Evolutionary conservation across 176 grass and related monocot species (phyloP).

Genomic region (Musa beccarii): DNA sequence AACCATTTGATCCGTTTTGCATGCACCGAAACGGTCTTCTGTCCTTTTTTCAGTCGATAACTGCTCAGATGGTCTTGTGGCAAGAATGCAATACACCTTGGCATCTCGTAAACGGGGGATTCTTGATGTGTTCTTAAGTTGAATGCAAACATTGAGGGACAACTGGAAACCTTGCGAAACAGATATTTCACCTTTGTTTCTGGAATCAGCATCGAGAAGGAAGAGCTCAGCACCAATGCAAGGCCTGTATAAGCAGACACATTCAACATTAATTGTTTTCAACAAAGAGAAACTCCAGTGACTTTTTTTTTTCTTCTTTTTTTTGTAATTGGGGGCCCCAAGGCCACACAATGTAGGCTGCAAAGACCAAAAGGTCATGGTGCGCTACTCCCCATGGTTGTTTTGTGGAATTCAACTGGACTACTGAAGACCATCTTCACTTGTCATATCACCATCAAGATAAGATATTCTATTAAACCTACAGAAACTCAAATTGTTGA

Average conservation of each 20-base stretch:
- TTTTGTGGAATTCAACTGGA: neutral
- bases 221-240: constrained; percentile 65
- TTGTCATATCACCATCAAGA: neutral
- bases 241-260: constrained; percentile 42
- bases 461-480: neutral
- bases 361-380: neutral
- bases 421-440: neutral
- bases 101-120: constrained; percentile 14
- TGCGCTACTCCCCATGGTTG: neutral
- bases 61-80: constrained; percentile 20
- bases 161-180: constrained; percentile 44
- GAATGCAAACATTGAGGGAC: constrained; percentile 64
- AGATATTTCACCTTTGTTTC: constrained; percentile 35
- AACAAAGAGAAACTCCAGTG: neutral
- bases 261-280: neutral
- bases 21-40: constrained; percentile 31
- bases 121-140: constrained; percentile 39
- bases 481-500: neutral
- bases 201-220: constrained; percentile 36
- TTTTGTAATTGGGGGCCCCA: no score
- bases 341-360: neutral
- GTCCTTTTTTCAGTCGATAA: constrained; percentile 15
- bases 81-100: constrained; percentile 54
- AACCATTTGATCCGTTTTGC: constrained; percentile 35
- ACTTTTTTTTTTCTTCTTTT: no score